Evolutionary conservation across 768 basidiomycete genomes (phyloP).

Genomic region (Leucogyrophana mollusca): DNA sequence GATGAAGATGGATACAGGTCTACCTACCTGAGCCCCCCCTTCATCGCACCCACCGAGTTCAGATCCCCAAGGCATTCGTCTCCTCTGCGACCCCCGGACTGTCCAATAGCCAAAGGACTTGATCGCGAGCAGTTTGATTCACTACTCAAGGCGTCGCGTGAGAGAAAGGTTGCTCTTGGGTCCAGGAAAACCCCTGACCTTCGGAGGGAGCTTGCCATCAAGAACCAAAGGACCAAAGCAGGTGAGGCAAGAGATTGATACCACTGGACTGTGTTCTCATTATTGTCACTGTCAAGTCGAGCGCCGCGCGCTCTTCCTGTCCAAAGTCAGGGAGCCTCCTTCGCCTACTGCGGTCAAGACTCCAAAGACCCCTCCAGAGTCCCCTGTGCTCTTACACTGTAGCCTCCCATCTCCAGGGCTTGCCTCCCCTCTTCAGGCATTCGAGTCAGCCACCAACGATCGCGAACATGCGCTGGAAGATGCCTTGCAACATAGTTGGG

Average conservation of each 20-base stretch:
- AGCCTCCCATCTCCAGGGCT: constrained; percentile 68
- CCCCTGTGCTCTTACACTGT: constrained; percentile 68
- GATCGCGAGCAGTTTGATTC: constrained; percentile 62
- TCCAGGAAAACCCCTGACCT: constrained; percentile 55
- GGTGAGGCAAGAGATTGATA: constrained; percentile 41
- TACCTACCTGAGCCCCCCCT: constrained; percentile 51
- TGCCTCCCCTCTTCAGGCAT: constrained; percentile 58
- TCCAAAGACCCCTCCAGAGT: constrained; percentile 69
- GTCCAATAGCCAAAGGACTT: constrained; percentile 48
- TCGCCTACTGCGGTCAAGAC: constrained; percentile 55
- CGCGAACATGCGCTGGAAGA: not conserved
- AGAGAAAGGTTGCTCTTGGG: constrained; percentile 46
- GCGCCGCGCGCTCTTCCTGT: constrained; percentile 73
- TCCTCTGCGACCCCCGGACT: constrained; percentile 46
- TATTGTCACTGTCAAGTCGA: constrained; percentile 45
- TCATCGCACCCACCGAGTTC: constrained; percentile 41
- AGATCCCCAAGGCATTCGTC: constrained; percentile 39
- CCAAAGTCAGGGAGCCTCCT: constrained; percentile 67
- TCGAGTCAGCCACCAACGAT: constrained; percentile 42
- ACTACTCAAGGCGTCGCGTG: constrained; percentile 59
- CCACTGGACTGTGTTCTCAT: constrained; percentile 2
- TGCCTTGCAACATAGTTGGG: constrained; percentile 34
- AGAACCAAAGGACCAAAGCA: constrained; percentile 72
- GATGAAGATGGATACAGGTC: constrained; percentile 57
- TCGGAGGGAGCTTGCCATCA: constrained; percentile 72